These are phyloP conservation scores for Sordariomycetes sp. DNA, from an alignment of 2,329 filamentous ascomycete genomes.

Conservation along the genomic window DNA sequence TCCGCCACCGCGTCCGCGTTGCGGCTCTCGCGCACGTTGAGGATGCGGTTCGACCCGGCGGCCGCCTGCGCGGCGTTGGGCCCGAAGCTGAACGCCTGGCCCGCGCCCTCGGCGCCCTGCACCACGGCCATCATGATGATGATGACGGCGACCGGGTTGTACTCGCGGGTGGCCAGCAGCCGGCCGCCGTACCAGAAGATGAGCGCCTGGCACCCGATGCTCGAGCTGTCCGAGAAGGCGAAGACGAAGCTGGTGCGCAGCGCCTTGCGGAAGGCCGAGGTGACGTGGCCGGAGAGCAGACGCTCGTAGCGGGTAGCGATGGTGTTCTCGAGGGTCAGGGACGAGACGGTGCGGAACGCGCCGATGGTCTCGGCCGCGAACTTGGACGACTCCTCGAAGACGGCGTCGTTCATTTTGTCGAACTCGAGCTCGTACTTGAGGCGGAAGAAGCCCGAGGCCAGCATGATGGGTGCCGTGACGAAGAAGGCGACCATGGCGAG, in stretches of 20 bases:
- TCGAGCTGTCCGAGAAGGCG: conserved; percentile 57
- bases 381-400: conserved; percentile 62
- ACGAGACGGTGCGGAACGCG: conserved; percentile 62
- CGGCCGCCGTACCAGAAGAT: conserved; percentile 58
- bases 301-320: conserved; percentile 51
- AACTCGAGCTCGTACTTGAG: conserved; percentile 54
- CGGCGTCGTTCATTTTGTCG: conserved; percentile 54
- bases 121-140: conserved; percentile 56
- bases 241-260: conserved; percentile 54
- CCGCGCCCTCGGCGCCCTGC: conserved; percentile 56
- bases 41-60: conserved; percentile 48
- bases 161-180: conserved; percentile 42
- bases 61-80: conserved; percentile 52
- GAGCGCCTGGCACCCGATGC: conserved; percentile 51
- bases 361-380: conserved; percentile 66
- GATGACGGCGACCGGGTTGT: conserved; percentile 34
- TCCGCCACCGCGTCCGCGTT: conserved; percentile 20
- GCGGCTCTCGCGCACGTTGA: conserved; percentile 35
- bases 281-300: conserved; percentile 49
- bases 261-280: conserved; percentile 48
- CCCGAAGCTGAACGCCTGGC: conserved; percentile 56
- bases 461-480: conserved; percentile 41
- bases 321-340: conserved; percentile 57
- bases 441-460: conserved; percentile 37
- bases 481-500: conserved; percentile 57